phyloP scores from a whole-genome alignment of 2,329 filamentous ascomycete species.

The Neopestalotiopsis sp. region DNA sequence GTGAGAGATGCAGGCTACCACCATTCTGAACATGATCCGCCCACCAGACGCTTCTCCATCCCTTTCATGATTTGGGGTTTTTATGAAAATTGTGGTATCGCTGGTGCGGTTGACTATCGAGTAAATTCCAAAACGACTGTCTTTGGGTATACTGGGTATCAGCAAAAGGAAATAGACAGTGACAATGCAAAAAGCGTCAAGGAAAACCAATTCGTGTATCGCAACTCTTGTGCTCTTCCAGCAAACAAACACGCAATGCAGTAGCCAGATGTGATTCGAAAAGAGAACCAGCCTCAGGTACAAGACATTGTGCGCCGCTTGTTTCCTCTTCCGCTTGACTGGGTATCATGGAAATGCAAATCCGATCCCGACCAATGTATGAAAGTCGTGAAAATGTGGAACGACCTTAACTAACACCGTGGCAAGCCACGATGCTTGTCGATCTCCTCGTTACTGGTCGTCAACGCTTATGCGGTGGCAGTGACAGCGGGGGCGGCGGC shows the following conservation, averaged over 20 bases:
- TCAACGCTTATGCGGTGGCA: slow-evolving; percentile 36
- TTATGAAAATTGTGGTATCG: slow-evolving; percentile 27
- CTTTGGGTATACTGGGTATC: slow-evolving; percentile 44
- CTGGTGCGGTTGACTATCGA: slow-evolving; percentile 28
- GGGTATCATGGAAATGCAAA: slow-evolving; percentile 45
- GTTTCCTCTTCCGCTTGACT: slow-evolving; percentile 14
- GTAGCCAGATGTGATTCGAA: not conserved
- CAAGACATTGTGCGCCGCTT: not conserved
- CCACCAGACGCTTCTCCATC: slow-evolving; percentile 17
- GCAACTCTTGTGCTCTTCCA: slow-evolving; percentile 27
- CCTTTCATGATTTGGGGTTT: slow-evolving; percentile 21
- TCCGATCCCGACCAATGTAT: slow-evolving; percentile 39
- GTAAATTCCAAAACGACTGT: slow-evolving; percentile 35
- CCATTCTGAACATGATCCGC: slow-evolving; percentile 20
- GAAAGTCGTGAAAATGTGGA: slow-evolving; percentile 12
- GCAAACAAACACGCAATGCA: not conserved
- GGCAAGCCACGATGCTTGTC: not conserved
- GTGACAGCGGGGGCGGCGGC: slow-evolving; percentile 29
- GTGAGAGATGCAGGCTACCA: slow-evolving; percentile 14
- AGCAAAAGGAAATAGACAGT: slow-evolving; percentile 35
- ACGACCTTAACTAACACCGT: not conserved
- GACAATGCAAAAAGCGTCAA: slow-evolving; percentile 35
- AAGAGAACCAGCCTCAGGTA: slow-evolving; percentile 17
- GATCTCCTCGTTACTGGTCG: not conserved
- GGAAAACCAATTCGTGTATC: slow-evolving; percentile 32